Conservation (phyloP, 2,329 filamentous ascomycete genomes). For the Aspergillus sp. region DNA sequence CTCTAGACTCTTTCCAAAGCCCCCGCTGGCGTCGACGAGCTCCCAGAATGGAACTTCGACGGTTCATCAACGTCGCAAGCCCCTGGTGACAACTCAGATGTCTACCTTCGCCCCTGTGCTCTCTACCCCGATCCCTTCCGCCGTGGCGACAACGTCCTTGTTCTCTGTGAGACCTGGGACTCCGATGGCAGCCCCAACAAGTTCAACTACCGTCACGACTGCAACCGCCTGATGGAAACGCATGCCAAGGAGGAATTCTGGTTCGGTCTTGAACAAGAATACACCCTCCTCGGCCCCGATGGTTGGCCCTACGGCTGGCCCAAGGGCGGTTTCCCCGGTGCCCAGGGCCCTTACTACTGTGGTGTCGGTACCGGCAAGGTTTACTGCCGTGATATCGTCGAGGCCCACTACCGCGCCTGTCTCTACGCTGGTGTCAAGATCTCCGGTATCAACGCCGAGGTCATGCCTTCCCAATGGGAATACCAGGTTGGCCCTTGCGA, state of each 20-base stretch:
- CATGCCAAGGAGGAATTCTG: conserved; percentile 82
- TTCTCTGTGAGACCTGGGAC: conserved; percentile 93
- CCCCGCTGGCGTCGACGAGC: conserved; percentile 60
- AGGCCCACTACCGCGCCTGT: conserved; percentile 89
- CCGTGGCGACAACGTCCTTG: conserved; percentile 84
- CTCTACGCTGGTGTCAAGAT: conserved; percentile 89
- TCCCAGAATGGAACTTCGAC: conserved; percentile 79
- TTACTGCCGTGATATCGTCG: conserved; percentile 96
- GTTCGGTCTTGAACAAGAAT: conserved; percentile 98
- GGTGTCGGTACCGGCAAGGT: conserved; percentile 97
- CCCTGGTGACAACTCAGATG: conserved; percentile 92
- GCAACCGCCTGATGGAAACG: conserved; percentile 82
- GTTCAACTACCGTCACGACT: conserved; percentile 96
- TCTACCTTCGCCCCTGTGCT: conserved; percentile 89
- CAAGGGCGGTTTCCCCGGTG: conserved; percentile 82
- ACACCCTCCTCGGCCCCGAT: conserved; percentile 83
- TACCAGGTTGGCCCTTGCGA: conserved; percentile 91
- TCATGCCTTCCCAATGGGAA: conserved; percentile 98
- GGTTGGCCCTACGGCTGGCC: conserved; percentile 94
- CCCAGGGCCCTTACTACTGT: conserved; percentile 95
- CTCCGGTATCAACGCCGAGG: conserved; percentile 97
- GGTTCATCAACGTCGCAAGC: conserved; percentile 92
- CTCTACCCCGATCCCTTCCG: conserved; percentile 93
- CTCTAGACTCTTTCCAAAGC: conserved; percentile 63
- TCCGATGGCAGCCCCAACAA: conserved; percentile 94